Evolutionary conservation across 345 rosid species (phyloP).

Genomic region (Pistacia integerrima): DNA sequence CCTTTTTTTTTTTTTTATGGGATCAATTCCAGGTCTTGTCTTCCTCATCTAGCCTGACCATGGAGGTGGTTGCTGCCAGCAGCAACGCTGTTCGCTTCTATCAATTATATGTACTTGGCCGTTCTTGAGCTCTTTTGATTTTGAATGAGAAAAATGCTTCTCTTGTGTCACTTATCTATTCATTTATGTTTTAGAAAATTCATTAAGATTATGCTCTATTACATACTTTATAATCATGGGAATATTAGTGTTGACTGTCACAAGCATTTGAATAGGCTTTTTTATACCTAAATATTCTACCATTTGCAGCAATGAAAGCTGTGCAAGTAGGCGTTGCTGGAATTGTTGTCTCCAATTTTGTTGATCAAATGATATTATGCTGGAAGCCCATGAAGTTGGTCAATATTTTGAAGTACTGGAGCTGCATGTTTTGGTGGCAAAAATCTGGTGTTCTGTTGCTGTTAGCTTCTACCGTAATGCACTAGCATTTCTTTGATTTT

Average conservation of each 20-base stretch:
- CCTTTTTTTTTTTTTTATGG: no score
- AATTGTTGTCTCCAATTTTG: constrained; percentile 71
- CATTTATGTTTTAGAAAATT: no score
- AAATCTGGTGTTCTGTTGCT: no score
- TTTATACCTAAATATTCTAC: not conserved
- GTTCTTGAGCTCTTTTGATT: constrained; percentile 10
- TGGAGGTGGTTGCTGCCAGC: constrained; percentile 92
- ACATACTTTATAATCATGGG: not conserved
- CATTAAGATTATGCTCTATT: not conserved
- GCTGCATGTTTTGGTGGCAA: no score
- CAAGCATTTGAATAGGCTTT: not conserved
- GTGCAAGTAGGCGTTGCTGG: constrained; percentile 70
- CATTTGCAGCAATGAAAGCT: constrained; percentile 63
- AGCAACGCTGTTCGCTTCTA: constrained; percentile 76
- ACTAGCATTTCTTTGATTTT: no score
- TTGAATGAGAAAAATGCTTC: constrained; percentile 4
- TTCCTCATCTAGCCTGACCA: constrained; percentile 51
- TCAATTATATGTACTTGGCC: constrained; percentile 61
- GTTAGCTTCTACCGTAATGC: no score
- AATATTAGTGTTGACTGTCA: no score
- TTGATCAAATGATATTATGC: no score
- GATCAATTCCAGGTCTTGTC: constrained; percentile 60
- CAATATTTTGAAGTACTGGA: no score
- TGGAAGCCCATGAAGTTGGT: no score
- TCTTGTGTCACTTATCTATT: not conserved